These are phyloP conservation scores for Colletotrichum sp. DNA, from an alignment of 2,329 filamentous ascomycete species.

Conservation along the genomic window DNA sequence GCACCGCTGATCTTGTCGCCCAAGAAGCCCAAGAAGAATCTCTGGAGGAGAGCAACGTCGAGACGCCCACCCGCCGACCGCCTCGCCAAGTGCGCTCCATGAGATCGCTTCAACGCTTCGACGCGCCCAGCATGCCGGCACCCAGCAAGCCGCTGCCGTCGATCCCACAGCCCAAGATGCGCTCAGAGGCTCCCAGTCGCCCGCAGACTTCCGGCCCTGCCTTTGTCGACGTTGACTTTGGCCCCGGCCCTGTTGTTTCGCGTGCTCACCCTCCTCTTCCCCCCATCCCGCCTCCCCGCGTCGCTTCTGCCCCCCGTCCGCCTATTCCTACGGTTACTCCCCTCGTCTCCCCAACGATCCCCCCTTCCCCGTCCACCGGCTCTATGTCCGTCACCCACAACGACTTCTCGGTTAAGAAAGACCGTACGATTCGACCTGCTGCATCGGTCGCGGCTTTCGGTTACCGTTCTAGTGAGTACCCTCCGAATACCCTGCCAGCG, in stretches of 20 bases:
- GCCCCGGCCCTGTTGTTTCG: neutral
- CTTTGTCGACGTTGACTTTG: neutral
- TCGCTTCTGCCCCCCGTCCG: neutral
- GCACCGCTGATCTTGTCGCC: neutral
- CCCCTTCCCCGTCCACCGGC: neutral
- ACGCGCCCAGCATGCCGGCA: neutral
- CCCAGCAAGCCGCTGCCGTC: conserved; percentile 14
- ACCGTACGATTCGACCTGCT: neutral
- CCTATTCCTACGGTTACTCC: neutral
- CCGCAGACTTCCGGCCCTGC: neutral
- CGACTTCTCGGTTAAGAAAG: conserved; percentile 11
- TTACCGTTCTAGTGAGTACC: neutral
- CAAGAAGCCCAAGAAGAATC: neutral
- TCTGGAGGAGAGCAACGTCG: neutral
- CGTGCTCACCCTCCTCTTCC: neutral
- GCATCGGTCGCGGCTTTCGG: neutral
- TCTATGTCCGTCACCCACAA: neutral
- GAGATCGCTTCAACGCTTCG: neutral
- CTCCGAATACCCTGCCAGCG: neutral
- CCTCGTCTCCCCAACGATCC: neutral
- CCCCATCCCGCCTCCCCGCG: neutral
- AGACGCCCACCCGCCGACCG: conserved; percentile 5
- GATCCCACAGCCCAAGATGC: neutral
- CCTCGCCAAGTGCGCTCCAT: neutral
- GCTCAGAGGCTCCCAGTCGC: neutral